Evolutionary conservation across 139 green algal genomes (phyloP).

Genomic region (Tetratostichococcus sp.): DNA sequence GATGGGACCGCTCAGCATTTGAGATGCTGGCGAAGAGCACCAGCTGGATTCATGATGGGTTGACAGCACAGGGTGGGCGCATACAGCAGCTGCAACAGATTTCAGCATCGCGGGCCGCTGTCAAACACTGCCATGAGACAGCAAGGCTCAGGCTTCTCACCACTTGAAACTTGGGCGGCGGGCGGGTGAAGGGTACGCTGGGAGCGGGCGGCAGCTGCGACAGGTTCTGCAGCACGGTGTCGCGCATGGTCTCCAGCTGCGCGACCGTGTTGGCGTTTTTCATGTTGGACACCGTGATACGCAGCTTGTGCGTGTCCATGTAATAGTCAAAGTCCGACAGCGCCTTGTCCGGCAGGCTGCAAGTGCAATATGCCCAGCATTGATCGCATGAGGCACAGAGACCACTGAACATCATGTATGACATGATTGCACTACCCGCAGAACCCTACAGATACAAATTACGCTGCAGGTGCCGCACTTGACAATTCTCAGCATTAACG

Average conservation of each 20-base stretch:
- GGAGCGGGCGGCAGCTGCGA: constrained; percentile 62
- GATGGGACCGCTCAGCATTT: no score
- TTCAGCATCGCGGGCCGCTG: no score
- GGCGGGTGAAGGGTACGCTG: constrained; percentile 39
- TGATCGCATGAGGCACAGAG: not conserved
- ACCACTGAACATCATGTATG: no score
- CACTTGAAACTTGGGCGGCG: constrained; percentile 26
- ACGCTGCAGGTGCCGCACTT: no score
- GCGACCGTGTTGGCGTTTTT: constrained; percentile 83
- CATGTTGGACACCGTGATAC: constrained; percentile 87
- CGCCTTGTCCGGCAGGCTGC: constrained; percentile 40
- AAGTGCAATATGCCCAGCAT: not conserved
- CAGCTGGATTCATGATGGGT: no score
- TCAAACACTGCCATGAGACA: no score
- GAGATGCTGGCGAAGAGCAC: no score
- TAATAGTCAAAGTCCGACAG: constrained; percentile 76
- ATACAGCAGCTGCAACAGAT: no score
- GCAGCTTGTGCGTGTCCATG: constrained; percentile 80
- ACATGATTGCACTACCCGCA: no score
- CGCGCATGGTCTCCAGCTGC: constrained; percentile 70
- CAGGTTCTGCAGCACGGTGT: constrained; percentile 65
- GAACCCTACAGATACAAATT: no score
- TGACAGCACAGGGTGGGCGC: no score
- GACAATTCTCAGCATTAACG: no score
- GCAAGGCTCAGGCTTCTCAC: constrained; percentile 21